Evolutionary conservation across 2,329 filamentous ascomycete genomes (phyloP), one percentile per base, ranked within the genome.

Genomic region (Albifimbria verrucaria): DNA sequence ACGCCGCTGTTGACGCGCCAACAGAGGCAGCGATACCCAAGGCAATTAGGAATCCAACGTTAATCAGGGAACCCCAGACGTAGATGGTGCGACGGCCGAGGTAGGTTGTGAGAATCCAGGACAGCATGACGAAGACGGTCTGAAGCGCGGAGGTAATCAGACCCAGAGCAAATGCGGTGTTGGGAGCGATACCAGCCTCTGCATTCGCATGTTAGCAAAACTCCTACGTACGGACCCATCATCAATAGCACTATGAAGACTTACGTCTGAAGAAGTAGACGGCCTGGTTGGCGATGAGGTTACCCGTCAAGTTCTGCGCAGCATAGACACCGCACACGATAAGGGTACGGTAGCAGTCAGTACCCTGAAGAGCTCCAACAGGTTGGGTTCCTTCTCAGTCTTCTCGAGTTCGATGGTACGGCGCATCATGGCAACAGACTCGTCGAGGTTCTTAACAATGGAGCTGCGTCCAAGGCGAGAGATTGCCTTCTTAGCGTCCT

Each of bases 131-230:
- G 55, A 85, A 76, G 65, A 88, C 68, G 68, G 68, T 73, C 64
- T 86, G 81, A 2, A 88, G 81, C 48, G 77, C 80, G 0, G 85
- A 86, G 49, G 80, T 87, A 67, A 87, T 86, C 24, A 88, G 78
- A 67, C 81, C 81, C 17, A 87, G 73, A 36, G 77, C 78, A 63
- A 87, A 87, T 4, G 85, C 79, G 24, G 72, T 77, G 59, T 85
- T 70, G 4, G 65, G 68, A 1, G 54, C 53, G 59, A 88, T 79
- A 51, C 83, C 83, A 51, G 85, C 85, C 76, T 87, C 82, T 85
- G 66, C 1, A 26, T 2, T 28, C n/a, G 7, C 1, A 18, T 15
- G 7, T 63, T 36, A 63, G 56, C 2, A 15, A 5, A 15, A 21
- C 2, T 26, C 0, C 0, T 11, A 39, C 44, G 10, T 11, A 3